Conservation (phyloP, 176 grass and related monocot genomes). For the Oryza meyeriana region DNA sequence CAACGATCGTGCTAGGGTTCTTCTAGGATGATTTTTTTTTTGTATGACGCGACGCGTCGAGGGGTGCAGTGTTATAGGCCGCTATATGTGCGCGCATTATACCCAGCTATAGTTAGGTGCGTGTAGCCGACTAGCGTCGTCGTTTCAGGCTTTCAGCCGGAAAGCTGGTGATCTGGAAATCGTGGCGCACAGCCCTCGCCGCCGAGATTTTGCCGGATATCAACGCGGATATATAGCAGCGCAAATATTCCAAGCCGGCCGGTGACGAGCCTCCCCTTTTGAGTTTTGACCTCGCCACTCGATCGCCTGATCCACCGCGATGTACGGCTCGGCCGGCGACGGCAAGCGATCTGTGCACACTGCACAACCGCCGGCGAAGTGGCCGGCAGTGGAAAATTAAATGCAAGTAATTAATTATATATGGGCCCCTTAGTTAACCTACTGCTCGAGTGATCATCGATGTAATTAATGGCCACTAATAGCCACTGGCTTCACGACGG, state of each 20-base stretch:
- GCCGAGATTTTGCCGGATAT: conserved; percentile 11
- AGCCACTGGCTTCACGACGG: background rate
- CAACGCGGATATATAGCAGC: background rate
- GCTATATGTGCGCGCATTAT: background rate
- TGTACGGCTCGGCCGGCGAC: background rate
- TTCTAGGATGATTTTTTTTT: background rate
- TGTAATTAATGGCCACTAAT: too few relatives aligned
- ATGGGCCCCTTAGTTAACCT: background rate
- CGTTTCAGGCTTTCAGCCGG: conserved; percentile 1
- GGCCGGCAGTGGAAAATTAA: conserved; percentile 3
- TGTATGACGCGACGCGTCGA: background rate
- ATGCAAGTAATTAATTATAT: background rate
- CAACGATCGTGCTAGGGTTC: background rate
- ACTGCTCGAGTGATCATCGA: background rate
- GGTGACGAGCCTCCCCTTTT: background rate
- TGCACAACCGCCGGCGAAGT: background rate
- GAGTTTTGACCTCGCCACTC: conserved; percentile 4
- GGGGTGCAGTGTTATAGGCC: background rate
- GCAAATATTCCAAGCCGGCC: background rate
- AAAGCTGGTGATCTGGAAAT: conserved; percentile 31
- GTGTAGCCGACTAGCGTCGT: background rate
- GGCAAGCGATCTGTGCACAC: background rate
- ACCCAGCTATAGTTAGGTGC: background rate
- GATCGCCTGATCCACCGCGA: background rate
- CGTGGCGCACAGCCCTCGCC: conserved; percentile 9